Conservation (phyloP, 2,329 filamentous ascomycete species). For the Colletotrichum siamense region DNA sequence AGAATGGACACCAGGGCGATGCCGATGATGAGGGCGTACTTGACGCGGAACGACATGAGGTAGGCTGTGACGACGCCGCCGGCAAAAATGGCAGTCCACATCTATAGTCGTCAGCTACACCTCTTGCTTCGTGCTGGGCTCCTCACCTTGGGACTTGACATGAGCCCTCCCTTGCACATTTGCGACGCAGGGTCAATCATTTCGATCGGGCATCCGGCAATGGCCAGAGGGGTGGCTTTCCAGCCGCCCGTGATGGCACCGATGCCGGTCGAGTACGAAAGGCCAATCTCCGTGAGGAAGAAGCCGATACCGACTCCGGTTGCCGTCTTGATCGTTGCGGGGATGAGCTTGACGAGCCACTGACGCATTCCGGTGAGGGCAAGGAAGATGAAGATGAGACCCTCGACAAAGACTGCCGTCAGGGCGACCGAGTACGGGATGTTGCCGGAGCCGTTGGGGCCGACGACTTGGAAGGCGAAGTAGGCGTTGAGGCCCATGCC, state of each 20-base stretch:
- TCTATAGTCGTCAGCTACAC: conserved; percentile 39
- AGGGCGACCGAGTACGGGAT: conserved; percentile 66
- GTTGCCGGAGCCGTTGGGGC: conserved; percentile 60
- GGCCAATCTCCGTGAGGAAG: conserved; percentile 67
- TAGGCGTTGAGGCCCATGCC: conserved; percentile 74
- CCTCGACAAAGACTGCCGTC: conserved; percentile 69
- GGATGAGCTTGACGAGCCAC: conserved; percentile 72
- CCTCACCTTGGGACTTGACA: conserved; percentile 75
- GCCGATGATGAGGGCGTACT: conserved; percentile 76
- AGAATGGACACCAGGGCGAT: conserved; percentile 75
- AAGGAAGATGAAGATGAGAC: conserved; percentile 68
- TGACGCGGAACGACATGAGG: conserved; percentile 80
- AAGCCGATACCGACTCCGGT: conserved; percentile 70
- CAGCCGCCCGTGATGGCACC: conserved; percentile 77
- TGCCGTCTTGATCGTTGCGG: conserved; percentile 68
- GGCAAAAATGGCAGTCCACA: conserved; percentile 87
- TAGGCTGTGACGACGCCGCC: conserved; percentile 81
- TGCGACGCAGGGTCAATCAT: conserved; percentile 51
- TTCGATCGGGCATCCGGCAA: conserved; percentile 74
- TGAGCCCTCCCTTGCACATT: conserved; percentile 65
- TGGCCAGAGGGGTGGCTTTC: conserved; percentile 71
- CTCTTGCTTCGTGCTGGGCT: not conserved
- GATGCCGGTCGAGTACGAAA: conserved; percentile 83
- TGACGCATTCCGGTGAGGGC: conserved; percentile 74
- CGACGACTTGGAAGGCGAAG: conserved; percentile 72